Base-by-base conservation (phyloP, 148 eudicot genomes). In the Vaccinium darrowii region DNA sequence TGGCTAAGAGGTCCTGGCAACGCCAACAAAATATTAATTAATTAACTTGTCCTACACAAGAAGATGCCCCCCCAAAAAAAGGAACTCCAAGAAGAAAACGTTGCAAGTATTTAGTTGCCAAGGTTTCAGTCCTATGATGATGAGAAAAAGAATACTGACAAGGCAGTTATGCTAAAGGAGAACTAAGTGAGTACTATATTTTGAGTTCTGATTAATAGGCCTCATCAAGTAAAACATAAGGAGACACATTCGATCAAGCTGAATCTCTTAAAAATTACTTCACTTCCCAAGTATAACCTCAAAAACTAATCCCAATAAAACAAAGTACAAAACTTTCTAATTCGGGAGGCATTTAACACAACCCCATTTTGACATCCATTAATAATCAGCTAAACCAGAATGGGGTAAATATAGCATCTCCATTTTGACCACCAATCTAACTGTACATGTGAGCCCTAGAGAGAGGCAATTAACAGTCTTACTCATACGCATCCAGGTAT, bases 1-100 rank as follows among this genome's bases (percentile, higher is more conserved):
- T 94, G 67, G 94, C 94, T 78, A 89, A 76, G 80, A 97, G 92
- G 86, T 97, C 98, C 99, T 97, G 95, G 79, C 91, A 51, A 30
- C 88, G 86, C 63, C 11, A 84, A 58, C n/a, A 1, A 54, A 36
- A 54, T 47, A 78, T 39, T 51, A 85, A 43, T 8, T 49, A 39
- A 8, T 54, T 57, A 75, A 39, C 16, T 84, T 73, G 12, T 21
- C 25, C 27, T 54, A 25, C 53, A 57, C 50, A n/a, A 57, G 36
- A 84, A 43, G 33, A 43, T 76, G 21, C 23, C 36, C 36, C 36
- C 23, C 36, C 36, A 36, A 36, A 36, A 36, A 36, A 36, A 36
- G 21, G 18, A 21, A 19, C 18, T 76, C 49, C 4, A 30, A 51
- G 16, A 67, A 73, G 39, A 71, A 27, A 2, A 63, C 15, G 77